phyloP scores from a whole-genome alignment of 1,284 basidiomycete genomes.

The Sanguinoderma infundibulare region DNA sequence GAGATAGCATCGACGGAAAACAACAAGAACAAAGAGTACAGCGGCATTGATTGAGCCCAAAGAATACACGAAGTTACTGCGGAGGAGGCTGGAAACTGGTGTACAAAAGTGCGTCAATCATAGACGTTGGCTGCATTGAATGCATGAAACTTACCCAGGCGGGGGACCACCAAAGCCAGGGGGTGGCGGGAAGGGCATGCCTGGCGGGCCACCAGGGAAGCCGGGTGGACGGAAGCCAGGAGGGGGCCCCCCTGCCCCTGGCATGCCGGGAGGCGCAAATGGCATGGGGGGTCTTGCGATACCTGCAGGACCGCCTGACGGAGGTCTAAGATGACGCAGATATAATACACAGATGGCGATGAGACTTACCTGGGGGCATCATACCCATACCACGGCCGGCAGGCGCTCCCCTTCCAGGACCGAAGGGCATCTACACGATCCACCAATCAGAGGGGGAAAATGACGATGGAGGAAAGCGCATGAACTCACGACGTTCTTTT shows the following conservation, averaged over 20 bases:
- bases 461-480: background rate
- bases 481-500: conserved; percentile 68
- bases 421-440: conserved; percentile 73
- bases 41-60: conserved; percentile 22
- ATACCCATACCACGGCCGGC: conserved; percentile 98
- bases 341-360: background rate
- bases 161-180: conserved; percentile 82
- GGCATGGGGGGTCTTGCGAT: conserved; percentile 85
- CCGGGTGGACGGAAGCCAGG: conserved; percentile 86
- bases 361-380: conserved; percentile 83
- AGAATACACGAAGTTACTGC: conserved; percentile 29
- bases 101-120: background rate
- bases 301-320: conserved; percentile 65
- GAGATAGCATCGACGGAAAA: conserved; percentile 25
- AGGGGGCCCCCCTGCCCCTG: conserved; percentile 54
- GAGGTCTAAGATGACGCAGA: background rate
- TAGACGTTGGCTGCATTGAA: background rate
- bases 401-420: conserved; percentile 93
- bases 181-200: conserved; percentile 66
- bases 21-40: conserved; percentile 33
- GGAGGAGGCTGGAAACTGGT: conserved; percentile 63
- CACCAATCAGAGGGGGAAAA: background rate
- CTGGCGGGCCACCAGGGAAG: conserved; percentile 57
- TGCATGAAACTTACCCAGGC: conserved; percentile 68
- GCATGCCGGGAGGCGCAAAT: conserved; percentile 85